phyloP scores from a whole-genome alignment of 805 yeast genomes.

The Lachancea fermentati region DNA sequence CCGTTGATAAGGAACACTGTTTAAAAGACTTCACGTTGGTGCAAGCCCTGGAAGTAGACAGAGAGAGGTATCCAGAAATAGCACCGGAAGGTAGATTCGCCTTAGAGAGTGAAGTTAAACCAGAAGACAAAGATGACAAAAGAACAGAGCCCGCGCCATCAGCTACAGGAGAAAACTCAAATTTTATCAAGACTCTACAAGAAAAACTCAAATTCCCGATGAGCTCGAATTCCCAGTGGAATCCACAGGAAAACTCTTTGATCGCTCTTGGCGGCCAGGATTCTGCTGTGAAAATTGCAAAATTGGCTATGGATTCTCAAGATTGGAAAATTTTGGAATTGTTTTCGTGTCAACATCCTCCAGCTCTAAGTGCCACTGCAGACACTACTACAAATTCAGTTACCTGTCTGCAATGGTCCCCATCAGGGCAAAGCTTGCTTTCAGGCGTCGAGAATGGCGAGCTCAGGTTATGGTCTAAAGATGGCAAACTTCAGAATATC shows the following conservation, averaged over 20 bases:
- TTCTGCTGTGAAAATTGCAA: constrained; percentile 42
- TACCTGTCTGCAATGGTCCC: constrained; percentile 54
- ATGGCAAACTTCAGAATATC: constrained; percentile 58
- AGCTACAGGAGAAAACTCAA: constrained; percentile 12
- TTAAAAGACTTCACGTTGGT: constrained; percentile 44
- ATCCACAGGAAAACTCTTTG: constrained; percentile 40
- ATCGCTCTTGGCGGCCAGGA: constrained; percentile 52
- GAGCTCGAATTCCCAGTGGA: constrained; percentile 50
- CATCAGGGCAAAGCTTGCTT: constrained; percentile 53
- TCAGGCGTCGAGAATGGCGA: constrained; percentile 71
- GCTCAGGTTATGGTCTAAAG: constrained; percentile 69
- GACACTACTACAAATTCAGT: constrained; percentile 25
- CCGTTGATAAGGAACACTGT: constrained; percentile 21
- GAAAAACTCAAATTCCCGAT: constrained; percentile 38
- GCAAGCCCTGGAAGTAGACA: constrained; percentile 46
- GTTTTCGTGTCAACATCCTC: constrained; percentile 33
- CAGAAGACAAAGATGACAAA: constrained; percentile 8
- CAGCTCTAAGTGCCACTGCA: constrained; percentile 20
- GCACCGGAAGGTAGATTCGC: constrained; percentile 31
- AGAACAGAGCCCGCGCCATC: constrained; percentile 5
- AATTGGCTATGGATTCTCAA: constrained; percentile 27
- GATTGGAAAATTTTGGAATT: constrained; percentile 8
- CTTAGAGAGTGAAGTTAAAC: constrained; percentile 19
- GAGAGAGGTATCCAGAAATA: constrained; percentile 28
- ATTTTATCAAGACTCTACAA: constrained; percentile 33